phyloP scores from a whole-genome alignment of 2,329 filamentous ascomycete genomes.

The Fusarium penzigii region DNA sequence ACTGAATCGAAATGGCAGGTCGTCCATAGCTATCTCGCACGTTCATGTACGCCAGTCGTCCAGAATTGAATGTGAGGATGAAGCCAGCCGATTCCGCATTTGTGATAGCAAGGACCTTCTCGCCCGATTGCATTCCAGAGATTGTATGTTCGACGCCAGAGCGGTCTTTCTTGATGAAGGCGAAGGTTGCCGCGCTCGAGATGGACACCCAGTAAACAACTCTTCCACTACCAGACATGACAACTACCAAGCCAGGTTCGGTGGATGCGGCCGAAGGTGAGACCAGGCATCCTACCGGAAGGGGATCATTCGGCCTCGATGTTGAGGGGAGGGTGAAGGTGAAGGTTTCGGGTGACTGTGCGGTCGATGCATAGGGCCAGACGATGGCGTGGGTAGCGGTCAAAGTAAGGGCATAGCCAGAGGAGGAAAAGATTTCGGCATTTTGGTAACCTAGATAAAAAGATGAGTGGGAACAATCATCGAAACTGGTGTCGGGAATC shows the following conservation, averaged over 20 bases:
- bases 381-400: slow-evolving; percentile 82
- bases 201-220: slow-evolving; percentile 96
- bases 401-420: slow-evolving; percentile 76
- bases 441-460: slow-evolving; percentile 57
- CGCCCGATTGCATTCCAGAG: slow-evolving; percentile 73
- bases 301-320: slow-evolving; percentile 66
- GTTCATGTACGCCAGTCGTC: slow-evolving; percentile 82
- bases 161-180: slow-evolving; percentile 79
- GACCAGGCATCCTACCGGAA: slow-evolving; percentile 83
- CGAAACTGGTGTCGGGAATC: background rate
- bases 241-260: slow-evolving; percentile 82
- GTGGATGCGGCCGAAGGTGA: slow-evolving; percentile 74
- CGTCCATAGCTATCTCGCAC: slow-evolving; percentile 86
- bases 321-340: slow-evolving; percentile 77
- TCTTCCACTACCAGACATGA: slow-evolving; percentile 81
- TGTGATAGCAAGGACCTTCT: slow-evolving; percentile 74
- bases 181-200: slow-evolving; percentile 81
- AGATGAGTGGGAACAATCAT: slow-evolving; percentile 13
- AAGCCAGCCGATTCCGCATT: slow-evolving; percentile 87
- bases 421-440: slow-evolving; percentile 65
- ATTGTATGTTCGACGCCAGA: slow-evolving; percentile 77
- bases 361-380: slow-evolving; percentile 81
- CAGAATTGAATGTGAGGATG: slow-evolving; percentile 80
- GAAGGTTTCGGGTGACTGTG: slow-evolving; percentile 73
- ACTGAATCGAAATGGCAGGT: slow-evolving; percentile 75